Evolutionary conservation across 2,329 filamentous ascomycete genomes (phyloP), one percentile per base, ranked within the genome.

Genomic region (Ascochyta clinopodiicola): DNA sequence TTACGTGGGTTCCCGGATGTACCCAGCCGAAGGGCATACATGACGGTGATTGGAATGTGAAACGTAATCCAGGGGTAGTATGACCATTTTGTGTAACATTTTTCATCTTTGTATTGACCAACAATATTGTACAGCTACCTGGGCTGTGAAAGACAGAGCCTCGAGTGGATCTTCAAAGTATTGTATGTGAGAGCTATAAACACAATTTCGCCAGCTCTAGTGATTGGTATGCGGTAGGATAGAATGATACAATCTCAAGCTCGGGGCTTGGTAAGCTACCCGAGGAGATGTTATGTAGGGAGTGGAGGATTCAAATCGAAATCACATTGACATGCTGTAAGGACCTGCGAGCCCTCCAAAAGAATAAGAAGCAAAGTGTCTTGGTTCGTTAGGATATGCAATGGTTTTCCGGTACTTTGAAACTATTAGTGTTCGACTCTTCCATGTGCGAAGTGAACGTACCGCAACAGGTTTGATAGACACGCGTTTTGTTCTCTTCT

Each of bases 21-120:
- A n/a, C 29, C 25, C 19, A 51, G 6, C 40, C 15, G 31, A 10
- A 36, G 27, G 35, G 8, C 9, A 10, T 21, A 37, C 29, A 42
- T 47, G 47, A 43, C 25, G 17, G 24, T 56, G 42, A 46, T 51
- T 46, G 52, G 52, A 56, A 51, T 56, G 52, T 51, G 21, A n/a
- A 15, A 56, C 52, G n/a, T 46, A 17, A 51, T 46, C 24, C 25
- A 46, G n/a, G 37, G 31, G 40, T 24, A 5, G 24, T 6, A 44
- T 51, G 46, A 40, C 37, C 37, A 27, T 19, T 27, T 6, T 29
- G 52, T 56, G 52, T 51, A 38, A 56, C 52, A 42, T 25, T n/a
- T 12, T 34, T 25, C 8, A 9, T 25, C 45, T 38, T 31, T 6
- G 37, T 32, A 35, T 24, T 21, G 9, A 27, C 15, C n/a, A 35